These are phyloP conservation scores for Lichtheimia ramosa DNA, from an alignment of 371 early-diverging fungal species.

Conservation along the genomic window DNA sequence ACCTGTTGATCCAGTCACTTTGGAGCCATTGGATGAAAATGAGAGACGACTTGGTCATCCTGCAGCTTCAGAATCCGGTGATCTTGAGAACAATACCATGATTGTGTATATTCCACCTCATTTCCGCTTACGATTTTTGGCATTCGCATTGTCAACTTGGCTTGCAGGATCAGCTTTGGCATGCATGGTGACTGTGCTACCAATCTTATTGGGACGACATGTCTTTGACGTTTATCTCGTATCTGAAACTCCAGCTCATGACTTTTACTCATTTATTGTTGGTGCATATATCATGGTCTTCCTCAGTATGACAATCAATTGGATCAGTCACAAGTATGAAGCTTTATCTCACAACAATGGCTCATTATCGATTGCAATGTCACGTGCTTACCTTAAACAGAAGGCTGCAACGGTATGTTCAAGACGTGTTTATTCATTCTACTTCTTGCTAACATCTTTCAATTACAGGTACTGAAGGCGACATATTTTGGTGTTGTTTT, in stretches of 20 bases:
- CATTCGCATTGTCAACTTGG: conserved; percentile 59
- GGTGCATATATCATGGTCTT: conserved; percentile 40
- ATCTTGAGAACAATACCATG: conserved; percentile 48
- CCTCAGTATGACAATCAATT: conserved; percentile 19
- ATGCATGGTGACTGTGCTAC: conserved; percentile 49
- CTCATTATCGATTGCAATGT: neutral
- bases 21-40: conserved; percentile 59
- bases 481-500: conserved; percentile 41
- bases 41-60: conserved; percentile 59
- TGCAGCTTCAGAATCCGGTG: conserved; percentile 50
- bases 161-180: conserved; percentile 48
- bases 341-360: conserved; percentile 1
- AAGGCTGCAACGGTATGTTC: conserved; percentile 3
- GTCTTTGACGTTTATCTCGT: conserved; percentile 41
- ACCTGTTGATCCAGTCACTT: conserved; percentile 64
- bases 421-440: neutral
- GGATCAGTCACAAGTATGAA: conserved; percentile 22
- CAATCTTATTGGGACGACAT: conserved; percentile 46
- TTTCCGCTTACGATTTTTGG: conserved; percentile 45
- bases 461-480: conserved; percentile 16
- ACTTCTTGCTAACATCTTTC: neutral
- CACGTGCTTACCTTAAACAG: conserved; percentile 2
- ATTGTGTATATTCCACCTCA: conserved; percentile 72
- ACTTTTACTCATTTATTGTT: conserved; percentile 56
- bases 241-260: conserved; percentile 47